Evolutionary conservation across 345 rosid genomes (phyloP).

Genomic region (Populus tremula): DNA sequence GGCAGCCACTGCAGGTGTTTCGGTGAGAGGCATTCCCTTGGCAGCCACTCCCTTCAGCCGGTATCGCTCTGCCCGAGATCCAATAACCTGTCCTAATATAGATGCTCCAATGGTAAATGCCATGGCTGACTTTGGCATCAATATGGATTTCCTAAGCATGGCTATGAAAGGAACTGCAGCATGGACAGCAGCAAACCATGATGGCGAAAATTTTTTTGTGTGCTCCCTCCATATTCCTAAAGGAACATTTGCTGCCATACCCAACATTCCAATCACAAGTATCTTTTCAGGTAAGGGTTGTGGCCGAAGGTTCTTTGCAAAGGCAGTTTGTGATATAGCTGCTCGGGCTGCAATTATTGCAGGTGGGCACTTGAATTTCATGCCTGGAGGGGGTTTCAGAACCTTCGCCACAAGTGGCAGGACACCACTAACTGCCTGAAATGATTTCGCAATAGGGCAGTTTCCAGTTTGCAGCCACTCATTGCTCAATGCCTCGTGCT

Average conservation of each 20-base stretch:
- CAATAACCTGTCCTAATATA: slow-evolving; percentile 82
- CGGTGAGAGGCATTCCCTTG: slow-evolving; percentile 29
- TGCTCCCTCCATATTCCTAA: slow-evolving; percentile 96
- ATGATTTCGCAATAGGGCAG: slow-evolving; percentile 94
- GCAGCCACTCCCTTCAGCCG: slow-evolving; percentile 57
- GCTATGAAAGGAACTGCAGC: slow-evolving; percentile 95
- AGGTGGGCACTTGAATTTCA: slow-evolving; percentile 69
- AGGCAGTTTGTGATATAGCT: slow-evolving; percentile 77
- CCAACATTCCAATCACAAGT: slow-evolving; percentile 77
- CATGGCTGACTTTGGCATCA: slow-evolving; percentile 97
- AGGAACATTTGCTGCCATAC: slow-evolving; percentile 94
- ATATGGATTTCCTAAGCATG: slow-evolving; percentile 79
- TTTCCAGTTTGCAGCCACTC: slow-evolving; percentile 87
- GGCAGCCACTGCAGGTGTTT: slow-evolving; percentile 21
- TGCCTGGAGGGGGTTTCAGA: slow-evolving; percentile 73
- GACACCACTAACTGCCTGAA: slow-evolving; percentile 69
- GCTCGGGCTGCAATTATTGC: slow-evolving; percentile 85
- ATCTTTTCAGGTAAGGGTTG: slow-evolving; percentile 80
- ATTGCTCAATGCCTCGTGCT: slow-evolving; percentile 70
- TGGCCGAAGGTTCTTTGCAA: slow-evolving; percentile 92
- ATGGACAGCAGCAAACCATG: slow-evolving; percentile 92
- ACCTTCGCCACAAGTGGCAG: slow-evolving; percentile 85
- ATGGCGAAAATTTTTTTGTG: slow-evolving; percentile 70
- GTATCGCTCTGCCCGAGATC: slow-evolving; percentile 91
- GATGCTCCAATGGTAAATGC: slow-evolving; percentile 91